Percentiles rank a stretch among this genome's conserved stretches.
Conservation (phyloP, 1,284 basidiomycete species). For the Inonotus hispidus region DNA sequence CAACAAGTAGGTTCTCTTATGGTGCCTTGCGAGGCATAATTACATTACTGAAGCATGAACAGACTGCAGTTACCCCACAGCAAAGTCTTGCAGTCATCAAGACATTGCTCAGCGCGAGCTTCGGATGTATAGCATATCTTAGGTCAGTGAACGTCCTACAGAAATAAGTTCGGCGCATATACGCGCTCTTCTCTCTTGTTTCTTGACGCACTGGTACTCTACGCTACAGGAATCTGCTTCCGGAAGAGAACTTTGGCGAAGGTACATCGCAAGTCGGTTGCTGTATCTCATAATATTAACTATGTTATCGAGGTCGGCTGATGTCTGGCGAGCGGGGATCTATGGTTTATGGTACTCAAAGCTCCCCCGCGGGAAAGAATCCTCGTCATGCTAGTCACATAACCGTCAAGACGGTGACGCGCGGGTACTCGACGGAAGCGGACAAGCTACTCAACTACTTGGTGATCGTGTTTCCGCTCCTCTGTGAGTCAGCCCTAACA, state of each 20-base stretch:
- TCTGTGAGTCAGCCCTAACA: conserved; percentile 1
- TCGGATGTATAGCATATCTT: conserved; percentile 18
- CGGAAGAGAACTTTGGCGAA: conserved; percentile 75
- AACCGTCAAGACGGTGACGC: conserved; percentile 55
- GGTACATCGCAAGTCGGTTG: conserved; percentile 45
- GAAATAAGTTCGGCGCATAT: conserved; percentile 9
- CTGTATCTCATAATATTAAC: conserved; percentile 35
- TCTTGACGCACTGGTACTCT: neutral
- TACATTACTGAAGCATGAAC: neutral
- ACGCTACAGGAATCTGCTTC: conserved; percentile 55
- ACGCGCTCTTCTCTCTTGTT: neutral
- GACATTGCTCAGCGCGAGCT: conserved; percentile 18
- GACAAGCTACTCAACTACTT: conserved; percentile 75
- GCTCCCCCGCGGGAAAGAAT: conserved; percentile 16
- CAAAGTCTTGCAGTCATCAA: conserved; percentile 19
- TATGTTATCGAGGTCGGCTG: conserved; percentile 36
- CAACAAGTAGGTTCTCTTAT: neutral
- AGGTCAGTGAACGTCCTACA: conserved; percentile 1
- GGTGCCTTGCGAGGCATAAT: neutral
- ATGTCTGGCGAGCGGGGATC: conserved; percentile 26
- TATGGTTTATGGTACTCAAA: conserved; percentile 24
- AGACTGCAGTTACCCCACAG: conserved; percentile 17
- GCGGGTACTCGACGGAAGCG: conserved; percentile 73
- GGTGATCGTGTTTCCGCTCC: conserved; percentile 33
- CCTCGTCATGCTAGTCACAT: conserved; percentile 24